Evolutionary conservation across 768 basidiomycete genomes (phyloP).

Genomic region (Coprinopsis marcescibilis): DNA sequence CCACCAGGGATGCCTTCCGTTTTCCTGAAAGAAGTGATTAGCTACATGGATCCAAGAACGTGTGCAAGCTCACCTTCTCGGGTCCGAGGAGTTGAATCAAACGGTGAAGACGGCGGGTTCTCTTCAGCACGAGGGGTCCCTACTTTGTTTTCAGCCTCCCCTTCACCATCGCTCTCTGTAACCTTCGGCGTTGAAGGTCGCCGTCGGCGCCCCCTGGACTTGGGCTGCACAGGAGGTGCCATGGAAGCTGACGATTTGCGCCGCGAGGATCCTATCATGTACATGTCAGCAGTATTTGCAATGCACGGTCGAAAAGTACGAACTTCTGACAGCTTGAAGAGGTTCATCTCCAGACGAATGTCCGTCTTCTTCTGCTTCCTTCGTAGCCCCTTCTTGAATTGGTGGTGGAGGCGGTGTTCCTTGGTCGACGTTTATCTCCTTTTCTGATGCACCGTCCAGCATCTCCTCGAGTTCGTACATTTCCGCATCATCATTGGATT

Average conservation of each 20-base stretch:
- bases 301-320: conserved; percentile 10
- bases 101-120: conserved; percentile 26
- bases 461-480: not conserved
- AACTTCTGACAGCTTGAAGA: conserved; percentile 29
- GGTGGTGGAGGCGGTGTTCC: not conserved
- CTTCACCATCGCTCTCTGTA: conserved; percentile 21
- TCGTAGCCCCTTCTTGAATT: conserved; percentile 1
- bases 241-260: conserved; percentile 32
- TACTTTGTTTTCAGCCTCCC: conserved; percentile 21
- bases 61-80: conserved; percentile 22
- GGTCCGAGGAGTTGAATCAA: conserved; percentile 21
- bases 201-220: conserved; percentile 24
- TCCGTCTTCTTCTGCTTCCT: conserved; percentile 10
- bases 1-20: conserved; percentile 56
- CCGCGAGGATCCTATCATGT: conserved; percentile 31
- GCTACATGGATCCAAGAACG: not conserved
- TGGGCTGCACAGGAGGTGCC: conserved; percentile 22
- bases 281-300: conserved; percentile 1
- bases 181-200: conserved; percentile 21
- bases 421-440: not conserved
- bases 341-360: conserved; percentile 29
- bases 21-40: conserved; percentile 39
- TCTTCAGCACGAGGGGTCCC: conserved; percentile 27
- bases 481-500: not conserved
- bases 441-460: not conserved